These are phyloP conservation scores for Penicillium tannophilum DNA, from an alignment of 495 filamentous ascomycete species.

Conservation along the genomic window DNA sequence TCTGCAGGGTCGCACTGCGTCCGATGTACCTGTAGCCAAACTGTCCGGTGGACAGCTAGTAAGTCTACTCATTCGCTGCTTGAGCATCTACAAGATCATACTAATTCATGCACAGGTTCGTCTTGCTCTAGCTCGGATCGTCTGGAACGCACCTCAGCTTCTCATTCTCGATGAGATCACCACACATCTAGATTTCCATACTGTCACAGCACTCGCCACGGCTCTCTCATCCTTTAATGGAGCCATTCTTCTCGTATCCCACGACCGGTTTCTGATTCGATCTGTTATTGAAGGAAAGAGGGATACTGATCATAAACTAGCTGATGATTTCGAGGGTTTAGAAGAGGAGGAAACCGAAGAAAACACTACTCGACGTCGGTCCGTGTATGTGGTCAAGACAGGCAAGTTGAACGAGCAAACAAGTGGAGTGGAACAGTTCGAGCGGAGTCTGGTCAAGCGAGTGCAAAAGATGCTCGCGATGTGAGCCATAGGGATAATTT, in stretches of 20 bases:
- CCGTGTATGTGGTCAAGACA: conserved; percentile 60
- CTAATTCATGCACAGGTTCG: conserved; percentile 55
- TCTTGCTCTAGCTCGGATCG: conserved; percentile 66
- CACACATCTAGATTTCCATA: conserved; percentile 82
- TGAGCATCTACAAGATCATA: neutral
- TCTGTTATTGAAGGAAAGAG: conserved; percentile 67
- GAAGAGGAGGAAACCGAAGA: conserved; percentile 52
- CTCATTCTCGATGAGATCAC: conserved; percentile 83
- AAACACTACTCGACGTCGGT: conserved; percentile 48
- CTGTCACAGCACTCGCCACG: conserved; percentile 66
- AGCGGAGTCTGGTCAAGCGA: conserved; percentile 63
- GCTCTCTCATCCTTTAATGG: conserved; percentile 68
- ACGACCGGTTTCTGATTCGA: conserved; percentile 76
- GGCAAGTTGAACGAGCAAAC: conserved; percentile 59
- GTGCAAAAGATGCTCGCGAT: conserved; percentile 41
- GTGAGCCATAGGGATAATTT: neutral
- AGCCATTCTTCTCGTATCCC: conserved; percentile 70
- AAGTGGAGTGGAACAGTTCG: conserved; percentile 65
- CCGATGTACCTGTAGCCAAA: conserved; percentile 66
- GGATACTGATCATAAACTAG: conserved; percentile 40
- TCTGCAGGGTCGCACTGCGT: conserved; percentile 63
- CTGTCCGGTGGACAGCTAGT: conserved; percentile 75
- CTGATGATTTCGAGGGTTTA: conserved; percentile 53
- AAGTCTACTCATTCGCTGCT: conserved; percentile 12
- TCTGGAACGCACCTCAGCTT: conserved; percentile 69